Conservation (phyloP, 768 basidiomycete genomes). For the Gloeophyllum trabeum region DNA sequence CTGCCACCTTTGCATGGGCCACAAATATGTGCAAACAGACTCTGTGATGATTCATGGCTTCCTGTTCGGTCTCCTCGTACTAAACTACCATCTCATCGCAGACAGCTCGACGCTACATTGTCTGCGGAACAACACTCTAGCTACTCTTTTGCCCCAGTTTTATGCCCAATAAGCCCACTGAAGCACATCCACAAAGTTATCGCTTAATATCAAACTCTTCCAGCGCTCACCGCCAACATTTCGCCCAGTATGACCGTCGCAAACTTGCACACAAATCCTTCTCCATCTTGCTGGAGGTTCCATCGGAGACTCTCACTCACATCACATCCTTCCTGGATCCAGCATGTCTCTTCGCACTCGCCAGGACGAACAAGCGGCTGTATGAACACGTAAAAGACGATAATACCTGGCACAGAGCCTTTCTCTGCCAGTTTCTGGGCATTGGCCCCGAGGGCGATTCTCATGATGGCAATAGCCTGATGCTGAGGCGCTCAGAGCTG, state of each 20-base stretch:
- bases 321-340: constrained; percentile 68
- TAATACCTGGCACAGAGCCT: constrained; percentile 71
- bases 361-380: constrained; percentile 37
- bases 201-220: constrained; percentile 16
- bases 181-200: constrained; percentile 27
- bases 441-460: constrained; percentile 55
- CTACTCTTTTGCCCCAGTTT: constrained; percentile 32
- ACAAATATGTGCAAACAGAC: too few species aligned
- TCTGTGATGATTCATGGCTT: too few species aligned
- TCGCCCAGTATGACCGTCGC: constrained; percentile 39
- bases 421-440: constrained; percentile 54
- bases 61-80: too few species aligned
- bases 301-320: constrained; percentile 64
- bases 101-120: too few species aligned
- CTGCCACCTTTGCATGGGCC: too few species aligned
- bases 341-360: constrained; percentile 45
- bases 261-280: constrained; percentile 14
- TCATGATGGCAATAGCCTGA: constrained; percentile 23
- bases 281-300: constrained; percentile 37
- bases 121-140: too few species aligned
- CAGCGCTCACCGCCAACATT: constrained; percentile 17
- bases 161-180: constrained; percentile 55
- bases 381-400: constrained; percentile 64
- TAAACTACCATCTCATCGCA: too few species aligned
- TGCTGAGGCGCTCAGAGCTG: constrained; percentile 43